phyloP scores from a whole-genome alignment of 164 flowering plant genomes.

The Paratinospora sagittata region DNA sequence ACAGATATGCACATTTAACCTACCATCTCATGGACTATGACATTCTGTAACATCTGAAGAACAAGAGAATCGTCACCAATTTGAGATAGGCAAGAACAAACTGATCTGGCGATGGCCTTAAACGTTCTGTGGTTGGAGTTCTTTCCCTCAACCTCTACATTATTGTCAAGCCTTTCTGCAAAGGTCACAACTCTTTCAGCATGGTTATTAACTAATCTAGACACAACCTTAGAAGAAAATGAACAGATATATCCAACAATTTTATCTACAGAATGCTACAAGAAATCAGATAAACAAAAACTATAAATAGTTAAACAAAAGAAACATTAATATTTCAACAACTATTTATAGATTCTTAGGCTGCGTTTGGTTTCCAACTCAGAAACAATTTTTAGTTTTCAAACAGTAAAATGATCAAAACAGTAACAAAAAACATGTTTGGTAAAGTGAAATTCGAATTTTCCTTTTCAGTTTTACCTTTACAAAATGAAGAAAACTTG shows the following conservation, averaged over 20 bases:
- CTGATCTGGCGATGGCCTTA: conserved; percentile 34
- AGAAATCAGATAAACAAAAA: not conserved
- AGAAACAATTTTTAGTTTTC: too few relatives aligned
- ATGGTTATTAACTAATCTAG: not conserved
- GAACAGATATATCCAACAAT: not conserved
- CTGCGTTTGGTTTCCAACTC: too few relatives aligned
- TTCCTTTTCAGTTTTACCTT: too few relatives aligned
- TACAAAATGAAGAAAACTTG: too few relatives aligned
- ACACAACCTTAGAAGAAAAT: not conserved
- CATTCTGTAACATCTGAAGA: conserved; percentile 50
- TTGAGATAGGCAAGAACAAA: conserved; percentile 52
- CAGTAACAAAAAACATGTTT: too few relatives aligned
- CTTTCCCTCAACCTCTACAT: conserved; percentile 18
- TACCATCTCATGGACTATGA: conserved; percentile 47
- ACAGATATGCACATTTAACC: conserved; percentile 17
- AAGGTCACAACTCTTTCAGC: conserved; percentile 4
- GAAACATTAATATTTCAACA: too few relatives aligned
- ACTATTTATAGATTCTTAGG: too few relatives aligned
- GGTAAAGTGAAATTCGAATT: too few relatives aligned
- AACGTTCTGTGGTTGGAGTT: conserved; percentile 34
- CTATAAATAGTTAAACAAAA: too few relatives aligned
- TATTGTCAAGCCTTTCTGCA: conserved; percentile 35
- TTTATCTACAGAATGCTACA: not conserved
- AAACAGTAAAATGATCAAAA: too few relatives aligned
- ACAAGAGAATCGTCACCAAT: conserved; percentile 66